Base-by-base conservation (phyloP, 768 basidiomycete genomes). In the Phanerochaete sordida region DNA sequence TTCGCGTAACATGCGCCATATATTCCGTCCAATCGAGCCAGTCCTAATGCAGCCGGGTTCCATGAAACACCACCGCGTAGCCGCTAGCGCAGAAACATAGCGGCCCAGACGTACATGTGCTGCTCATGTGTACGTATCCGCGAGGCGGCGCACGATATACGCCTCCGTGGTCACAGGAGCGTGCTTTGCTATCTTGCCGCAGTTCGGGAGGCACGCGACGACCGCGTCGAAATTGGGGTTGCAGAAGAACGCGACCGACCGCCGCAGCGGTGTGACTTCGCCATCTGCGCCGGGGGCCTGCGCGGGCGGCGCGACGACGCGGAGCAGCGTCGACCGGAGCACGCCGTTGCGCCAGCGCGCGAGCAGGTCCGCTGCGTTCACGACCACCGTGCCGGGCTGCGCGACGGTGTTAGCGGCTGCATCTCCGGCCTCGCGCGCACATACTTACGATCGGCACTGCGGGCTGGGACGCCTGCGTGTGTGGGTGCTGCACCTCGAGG, bases 161-260 rank as follows among this genome's bases (percentile, higher is more conserved):
- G 84, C 80, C 59, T 87, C 89, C 2, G 91, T 83, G 54, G 83
- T 87, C 56, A 93, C 77, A 1, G 89, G 73, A n/a, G 80, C 74
- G 69, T 93, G 91, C 74, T 87, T 91, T 8, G 78, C 73, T 52
- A 74, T 73, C 30, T 72, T 69, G 31, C 83, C 85, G 63, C 84
- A 85, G 57, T 82, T 88, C 21, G 91, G 89, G 27, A 93, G 72
- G 64, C 91, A 90, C 15, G 84, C 76, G 56, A 94, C 85, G 58
- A 79, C 76, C 16, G 88, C 76, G 43, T 79, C 79, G 65, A 82
- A 84, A 64, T 93, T 90, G 3, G 91, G 91, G 66, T 89, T 93
- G 77, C 88, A 91, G 75, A 94, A 94, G 77, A 90, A 94, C 9
- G 89, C 92, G 54, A 93, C 87, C 9, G 89, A 91, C 68, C 91